Evolutionary conservation across 2,329 filamentous ascomycete species (phyloP).

Genomic region (Colletotrichum chlorophyti): DNA sequence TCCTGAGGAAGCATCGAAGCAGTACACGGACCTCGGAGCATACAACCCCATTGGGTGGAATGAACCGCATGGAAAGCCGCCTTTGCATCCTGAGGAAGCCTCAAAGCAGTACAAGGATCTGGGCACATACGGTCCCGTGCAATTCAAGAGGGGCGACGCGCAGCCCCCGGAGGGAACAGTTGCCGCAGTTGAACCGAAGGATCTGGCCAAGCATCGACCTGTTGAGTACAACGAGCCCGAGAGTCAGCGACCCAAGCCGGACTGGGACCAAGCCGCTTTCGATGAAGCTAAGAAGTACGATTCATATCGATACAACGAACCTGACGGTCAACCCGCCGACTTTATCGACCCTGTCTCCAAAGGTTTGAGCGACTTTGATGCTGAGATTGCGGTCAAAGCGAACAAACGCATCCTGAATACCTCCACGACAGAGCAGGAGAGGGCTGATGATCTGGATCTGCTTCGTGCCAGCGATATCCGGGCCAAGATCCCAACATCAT

Average conservation of each 20-base stretch:
- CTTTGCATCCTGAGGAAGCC: conserved; percentile 38
- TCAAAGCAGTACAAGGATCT: conserved; percentile 47
- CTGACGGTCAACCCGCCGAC: conserved; percentile 37
- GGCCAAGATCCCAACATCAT: conserved; percentile 25
- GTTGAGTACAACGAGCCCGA: conserved; percentile 20
- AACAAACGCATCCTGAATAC: conserved; percentile 4
- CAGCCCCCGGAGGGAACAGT: conserved; percentile 7
- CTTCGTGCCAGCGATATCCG: conserved; percentile 32
- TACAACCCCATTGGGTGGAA: conserved; percentile 32
- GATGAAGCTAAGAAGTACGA: conserved; percentile 48
- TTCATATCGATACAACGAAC: conserved; percentile 43
- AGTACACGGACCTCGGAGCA: conserved; percentile 23
- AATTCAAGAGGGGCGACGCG: conserved; percentile 33
- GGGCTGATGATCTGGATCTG: conserved; percentile 33
- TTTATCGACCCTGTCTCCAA: conserved; percentile 41
- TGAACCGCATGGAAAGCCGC: conserved; percentile 32
- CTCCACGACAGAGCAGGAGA: conserved; percentile 27
- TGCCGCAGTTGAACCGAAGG: conserved; percentile 12
- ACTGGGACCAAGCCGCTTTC: conserved; percentile 40
- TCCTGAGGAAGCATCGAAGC: conserved; percentile 22
- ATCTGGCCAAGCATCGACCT: conserved; percentile 19
- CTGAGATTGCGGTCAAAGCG: conserved; percentile 44
- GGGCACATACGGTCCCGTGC: conserved; percentile 37
- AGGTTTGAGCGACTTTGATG: conserved; percentile 46
- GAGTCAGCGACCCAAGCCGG: conserved; percentile 39